Evolutionary conservation across 768 basidiomycete genomes (phyloP), one percentile per base, ranked within the genome.

Genomic region (Hemileccinum rubropunctum): DNA sequence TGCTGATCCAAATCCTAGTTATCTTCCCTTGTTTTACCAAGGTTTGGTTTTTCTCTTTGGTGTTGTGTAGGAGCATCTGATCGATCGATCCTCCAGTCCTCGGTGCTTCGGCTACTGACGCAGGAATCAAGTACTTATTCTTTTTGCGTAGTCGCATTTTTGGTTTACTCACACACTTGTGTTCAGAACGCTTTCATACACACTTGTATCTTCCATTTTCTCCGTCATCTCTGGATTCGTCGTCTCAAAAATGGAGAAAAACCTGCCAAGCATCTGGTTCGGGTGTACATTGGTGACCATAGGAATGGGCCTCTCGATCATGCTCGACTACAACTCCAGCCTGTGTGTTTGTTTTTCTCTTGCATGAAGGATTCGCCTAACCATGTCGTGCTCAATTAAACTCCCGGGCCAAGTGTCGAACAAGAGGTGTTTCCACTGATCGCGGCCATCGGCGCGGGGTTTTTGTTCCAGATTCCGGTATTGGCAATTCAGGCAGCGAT

Each of bases 401-500:
- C 18, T 14, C 15, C 6, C 13, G 3, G 23, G 3, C 23, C 23
- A 23, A 84, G 84, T 21, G 84, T 80, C 2, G 71, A 75, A 56
- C 79, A 85, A 63, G 78, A 78, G 9, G 41, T 90, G 4, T 86
- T 75, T 55, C 82, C 84, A 3, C 66, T 90, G 9, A 65, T 91
- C 17, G 75, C 83, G 13, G 78, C 84, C 7, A 23, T 82, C 12
- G 86, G 86, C 0, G 60, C 81, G 12, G 86, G 87, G 0, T 75
- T 73, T 56, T 65, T 88, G 35, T 85, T 86, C 75, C 79, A 81
- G 73, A 65, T 67, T 3, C 86, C 86, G 0, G 67, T 88, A 28
- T 84, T 88, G 52, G 84, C 76, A 10, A 67, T 91, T n/a, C 89
- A 91, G 67, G 86, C 87, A 4, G 83, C 88, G 2, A 91, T 91